phyloP scores from a whole-genome alignment of 345 rosid genomes.

The Arabis alpina region DNA sequence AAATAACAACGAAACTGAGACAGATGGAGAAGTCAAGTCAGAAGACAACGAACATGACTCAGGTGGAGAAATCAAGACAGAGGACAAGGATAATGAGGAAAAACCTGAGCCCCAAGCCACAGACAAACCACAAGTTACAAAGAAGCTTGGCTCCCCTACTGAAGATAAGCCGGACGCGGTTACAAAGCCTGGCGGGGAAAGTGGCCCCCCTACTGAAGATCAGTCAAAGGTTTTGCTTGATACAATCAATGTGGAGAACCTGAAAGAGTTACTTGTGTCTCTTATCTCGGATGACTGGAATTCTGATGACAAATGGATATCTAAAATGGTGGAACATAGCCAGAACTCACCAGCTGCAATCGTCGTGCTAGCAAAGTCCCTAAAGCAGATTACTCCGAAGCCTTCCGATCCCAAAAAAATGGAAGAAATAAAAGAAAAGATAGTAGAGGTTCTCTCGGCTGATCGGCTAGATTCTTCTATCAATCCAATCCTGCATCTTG shows the following conservation, averaged over 20 bases:
- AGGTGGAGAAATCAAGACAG: not conserved
- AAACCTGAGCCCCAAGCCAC: not conserved
- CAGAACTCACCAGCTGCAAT: conserved; percentile 44
- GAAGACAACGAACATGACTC: not conserved
- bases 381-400: not conserved
- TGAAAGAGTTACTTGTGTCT: conserved; percentile 8
- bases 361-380: conserved; percentile 46
- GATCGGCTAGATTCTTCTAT: not conserved
- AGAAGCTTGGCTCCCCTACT: no score
- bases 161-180: no score
- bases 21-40: no score
- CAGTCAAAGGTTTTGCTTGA: not conserved
- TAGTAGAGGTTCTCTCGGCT: conserved; percentile 4
- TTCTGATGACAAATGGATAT: not conserved
- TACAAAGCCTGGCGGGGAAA: no score
- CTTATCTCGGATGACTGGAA: not conserved
- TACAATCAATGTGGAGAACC: not conserved
- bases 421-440: not conserved
- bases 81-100: not conserved
- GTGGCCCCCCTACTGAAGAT: no score
- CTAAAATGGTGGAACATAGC: conserved; percentile 11
- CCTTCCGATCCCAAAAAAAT: not conserved
- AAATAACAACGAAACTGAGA: not conserved
- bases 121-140: no score
- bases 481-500: conserved; percentile 26